Evolutionary conservation across 108 stramenopile genomes (phyloP), one percentile per base, ranked within the genome.

Genomic region (Nannochloropsis salina): DNA sequence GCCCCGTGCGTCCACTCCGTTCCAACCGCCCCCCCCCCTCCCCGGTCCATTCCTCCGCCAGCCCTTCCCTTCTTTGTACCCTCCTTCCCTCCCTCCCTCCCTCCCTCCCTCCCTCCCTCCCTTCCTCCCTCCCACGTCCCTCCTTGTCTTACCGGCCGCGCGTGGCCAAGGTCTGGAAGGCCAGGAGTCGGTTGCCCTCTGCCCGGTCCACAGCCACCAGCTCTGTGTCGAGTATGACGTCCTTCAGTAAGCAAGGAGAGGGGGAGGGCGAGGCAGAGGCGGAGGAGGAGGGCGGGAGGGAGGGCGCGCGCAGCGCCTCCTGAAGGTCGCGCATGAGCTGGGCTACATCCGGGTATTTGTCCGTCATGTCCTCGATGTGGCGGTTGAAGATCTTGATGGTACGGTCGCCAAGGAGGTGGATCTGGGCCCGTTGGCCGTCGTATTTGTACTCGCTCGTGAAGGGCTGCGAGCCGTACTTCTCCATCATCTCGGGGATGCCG

Each of bases 281-380:
- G 15, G 47, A 15, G 47, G 47, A 15, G 47, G 47, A 51, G 31
- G 1, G 31, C 31, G 31, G 31, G 31, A 31, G 31, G 31, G 31
- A 31, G 31, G 31, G 31, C 12, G 47, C 10, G 15, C 47, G 47
- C 12, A 51, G 47, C 12, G 47, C 47, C 15, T 15, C 12, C 15
- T 51, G 47, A 20, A 51, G 47, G 47, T 51, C 22, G 21, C 1
- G 18, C 80, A 81, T 81, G n/a, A 20, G 22, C 47, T 51, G 47
- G 47, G 15, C 47, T 10, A 51, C 47, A 15, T 81, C 80, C 12
- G 80, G 80, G 80, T 22, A 81, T 20, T 31, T 20, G 21, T 81
- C 80, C 12, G 80, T 81, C 21, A 22, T 81, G 80, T 81, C 80
- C 80, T 51, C 47, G 47, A 51, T 51, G 15, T 81, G 18, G 80